phyloP scores from a whole-genome alignment of 2,329 filamentous ascomycete genomes.

The Didymella keratinophila region DNA sequence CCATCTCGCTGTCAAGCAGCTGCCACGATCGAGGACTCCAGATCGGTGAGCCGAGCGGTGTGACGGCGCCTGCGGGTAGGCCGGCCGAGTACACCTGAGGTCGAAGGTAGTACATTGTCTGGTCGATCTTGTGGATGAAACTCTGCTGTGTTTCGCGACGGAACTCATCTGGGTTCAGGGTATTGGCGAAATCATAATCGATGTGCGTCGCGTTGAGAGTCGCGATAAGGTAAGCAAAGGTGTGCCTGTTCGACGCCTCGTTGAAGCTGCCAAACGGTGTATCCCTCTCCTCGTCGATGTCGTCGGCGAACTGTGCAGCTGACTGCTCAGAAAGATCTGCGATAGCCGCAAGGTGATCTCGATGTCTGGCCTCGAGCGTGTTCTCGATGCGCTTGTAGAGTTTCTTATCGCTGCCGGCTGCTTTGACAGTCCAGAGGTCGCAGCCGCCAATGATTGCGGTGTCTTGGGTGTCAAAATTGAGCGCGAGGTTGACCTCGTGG shows the following conservation, averaged over 20 bases:
- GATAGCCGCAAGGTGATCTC: conserved; percentile 83
- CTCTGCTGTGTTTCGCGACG: conserved; percentile 79
- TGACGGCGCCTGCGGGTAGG: conserved; percentile 57
- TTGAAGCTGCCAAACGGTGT: conserved; percentile 92
- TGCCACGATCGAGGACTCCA: conserved; percentile 95
- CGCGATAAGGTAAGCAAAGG: conserved; percentile 94
- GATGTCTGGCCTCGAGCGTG: conserved; percentile 89
- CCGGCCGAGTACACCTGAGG: conserved; percentile 60
- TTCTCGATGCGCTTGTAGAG: conserved; percentile 95
- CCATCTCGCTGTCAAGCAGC: conserved; percentile 93
- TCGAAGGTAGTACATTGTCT: conserved; percentile 82
- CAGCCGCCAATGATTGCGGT: conserved; percentile 92
- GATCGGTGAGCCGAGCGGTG: conserved; percentile 61
- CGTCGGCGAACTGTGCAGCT: conserved; percentile 70
- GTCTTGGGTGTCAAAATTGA: conserved; percentile 95
- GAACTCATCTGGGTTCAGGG: conserved; percentile 88
- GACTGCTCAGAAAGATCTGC: conserved; percentile 87
- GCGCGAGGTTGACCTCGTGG: conserved; percentile 86
- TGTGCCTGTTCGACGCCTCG: conserved; percentile 86
- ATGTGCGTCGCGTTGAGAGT: conserved; percentile 95
- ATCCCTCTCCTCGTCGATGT: conserved; percentile 79
- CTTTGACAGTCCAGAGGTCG: conserved; percentile 97
- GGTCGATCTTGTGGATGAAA: conserved; percentile 88
- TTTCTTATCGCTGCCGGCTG: conserved; percentile 94
- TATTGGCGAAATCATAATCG: conserved; percentile 96